Base-by-base conservation (phyloP, 2,329 filamentous ascomycete species). In the Phyllosticta capitalensis region DNA sequence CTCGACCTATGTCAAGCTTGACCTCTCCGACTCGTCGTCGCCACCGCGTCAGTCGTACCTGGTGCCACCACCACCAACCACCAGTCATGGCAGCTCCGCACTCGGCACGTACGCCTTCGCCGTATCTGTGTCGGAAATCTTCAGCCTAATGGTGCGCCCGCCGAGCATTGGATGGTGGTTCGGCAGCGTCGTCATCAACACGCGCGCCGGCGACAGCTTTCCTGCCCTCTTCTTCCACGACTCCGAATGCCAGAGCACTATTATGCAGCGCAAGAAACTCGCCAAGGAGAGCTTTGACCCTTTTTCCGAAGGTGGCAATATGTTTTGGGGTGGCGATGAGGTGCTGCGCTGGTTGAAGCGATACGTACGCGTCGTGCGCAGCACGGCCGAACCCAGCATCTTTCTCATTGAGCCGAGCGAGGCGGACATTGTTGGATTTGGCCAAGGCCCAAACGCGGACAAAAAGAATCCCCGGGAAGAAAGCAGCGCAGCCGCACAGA, bases 131-230 rank as follows among this genome's bases (percentile, higher is more conserved):
- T 90, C 85, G 65, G 89, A 92, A 64, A 87, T 99, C 62, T 99
- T 95, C 74, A 95, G 90, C 26, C 80, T 99, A 5, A 80, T 96
- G 7, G 86, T 99, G 48, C 85, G 94, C 1, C 92, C 92, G 3
- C 95, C 94, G 5, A 96, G 90, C 71, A 76, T 96, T 7, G 95
- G 94, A 17, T 99, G 94, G 95, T 99, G 94, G 94, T 96, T 95
- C 71, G 94, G 94, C 33, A 96, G 91, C 63, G 76, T 99, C 26
- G 87, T 99, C 60, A 90, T 99, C 76, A 99, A 99, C 71, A 90
- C 89, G 1, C 81, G 89, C 12, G 85, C 88, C 0, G 95, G 95
- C 3, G 92, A 97, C 70, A 94, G 89, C 70, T 96, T 97, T 65
- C 94, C 94, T 0, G 91, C 94, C 0, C 78, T 99, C 1, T 99